Conservation (phyloP, 257 asterid genomes). For the Capsicum rhomboideum region DNA sequence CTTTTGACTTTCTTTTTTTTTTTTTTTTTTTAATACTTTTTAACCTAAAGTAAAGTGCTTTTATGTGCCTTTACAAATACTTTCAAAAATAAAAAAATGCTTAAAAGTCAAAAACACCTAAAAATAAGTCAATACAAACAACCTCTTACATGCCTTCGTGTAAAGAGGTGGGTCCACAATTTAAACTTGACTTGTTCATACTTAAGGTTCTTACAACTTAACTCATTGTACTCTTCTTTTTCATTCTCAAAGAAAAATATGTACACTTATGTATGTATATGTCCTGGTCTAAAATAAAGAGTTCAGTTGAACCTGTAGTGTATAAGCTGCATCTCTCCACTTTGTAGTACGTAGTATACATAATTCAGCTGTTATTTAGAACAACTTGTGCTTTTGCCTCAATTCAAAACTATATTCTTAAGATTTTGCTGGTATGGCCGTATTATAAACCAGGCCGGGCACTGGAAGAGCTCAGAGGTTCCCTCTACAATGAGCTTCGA, state of each 20-base stretch:
- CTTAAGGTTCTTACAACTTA: background rate
- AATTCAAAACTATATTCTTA: background rate
- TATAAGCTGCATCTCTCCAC: background rate
- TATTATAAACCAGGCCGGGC: conserved; percentile 45
- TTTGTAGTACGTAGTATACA: background rate
- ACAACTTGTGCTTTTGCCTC: background rate
- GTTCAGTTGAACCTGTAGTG: background rate
- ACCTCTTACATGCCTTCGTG: background rate
- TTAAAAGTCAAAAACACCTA: too few species aligned
- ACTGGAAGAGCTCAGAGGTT: conserved; percentile 74
- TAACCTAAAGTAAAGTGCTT: too few species aligned
- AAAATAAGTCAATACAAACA: too few species aligned
- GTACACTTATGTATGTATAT: background rate
- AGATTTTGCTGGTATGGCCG: background rate
- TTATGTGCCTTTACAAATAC: too few species aligned
- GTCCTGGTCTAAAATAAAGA: background rate
- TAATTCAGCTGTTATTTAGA: background rate
- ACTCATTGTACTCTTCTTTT: background rate
- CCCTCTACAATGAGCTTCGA: conserved; percentile 62
- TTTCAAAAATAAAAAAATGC: too few species aligned
- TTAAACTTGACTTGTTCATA: background rate
- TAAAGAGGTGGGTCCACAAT: background rate
- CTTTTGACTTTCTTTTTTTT: too few species aligned
- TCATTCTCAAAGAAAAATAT: background rate
- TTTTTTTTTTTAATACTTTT: too few species aligned